Base-by-base conservation (phyloP, 2,329 filamentous ascomycete genomes). In the Hypoxylon sp. region DNA sequence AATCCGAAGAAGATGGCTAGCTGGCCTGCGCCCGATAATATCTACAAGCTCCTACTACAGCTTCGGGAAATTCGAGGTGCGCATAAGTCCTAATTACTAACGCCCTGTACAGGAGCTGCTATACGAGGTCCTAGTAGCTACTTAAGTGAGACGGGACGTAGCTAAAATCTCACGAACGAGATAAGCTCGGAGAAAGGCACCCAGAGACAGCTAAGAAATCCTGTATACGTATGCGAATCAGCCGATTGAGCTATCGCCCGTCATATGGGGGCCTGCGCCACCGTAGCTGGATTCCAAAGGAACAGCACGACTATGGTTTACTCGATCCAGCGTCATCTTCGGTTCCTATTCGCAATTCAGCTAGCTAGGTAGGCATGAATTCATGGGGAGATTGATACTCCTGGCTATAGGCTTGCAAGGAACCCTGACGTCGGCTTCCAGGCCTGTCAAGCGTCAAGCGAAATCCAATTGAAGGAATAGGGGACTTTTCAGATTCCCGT, bases 81-180 rank as follows among this genome's bases (percentile, higher is more conserved):
- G 21, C 12, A 14, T 16, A 23, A 16, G 34, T 29, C 12, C 14
- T 9, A 39, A 16, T 39, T n/a, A 41, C 34, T 27, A 27, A 53
- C 5, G 21, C 16, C 32, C 50, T 19, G 41, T 39, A 53, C 41
- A 53, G 34, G 23, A 41, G 32, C 34, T n/a, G 7, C 16, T n/a
- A 16, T 39, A 41, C 34, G 30, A 27, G 23, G 50, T 53, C 50
- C 23, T 25, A 41, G 50, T 48, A 32, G n/a, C 46, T 32, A 50
- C n/a, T 16, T 39, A 39, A 19, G 46, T 11, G 27, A 14, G 48
- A 39, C 48, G 23, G 23, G 21, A 39, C 5, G 37, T 43, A n/a
- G 19, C 52, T 55, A 55, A 55, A 55, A 55, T 55, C 52, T 55
- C 34, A 55, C 52, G 23, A 25, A 50, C 27, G 5, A 53, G 52